A percentile compares a stretch with the other conserved stretches of the same genome.
Evolutionary conservation across 2,329 filamentous ascomycete genomes (phyloP).

Genomic region (Chrysoporthe austroafricana): DNA sequence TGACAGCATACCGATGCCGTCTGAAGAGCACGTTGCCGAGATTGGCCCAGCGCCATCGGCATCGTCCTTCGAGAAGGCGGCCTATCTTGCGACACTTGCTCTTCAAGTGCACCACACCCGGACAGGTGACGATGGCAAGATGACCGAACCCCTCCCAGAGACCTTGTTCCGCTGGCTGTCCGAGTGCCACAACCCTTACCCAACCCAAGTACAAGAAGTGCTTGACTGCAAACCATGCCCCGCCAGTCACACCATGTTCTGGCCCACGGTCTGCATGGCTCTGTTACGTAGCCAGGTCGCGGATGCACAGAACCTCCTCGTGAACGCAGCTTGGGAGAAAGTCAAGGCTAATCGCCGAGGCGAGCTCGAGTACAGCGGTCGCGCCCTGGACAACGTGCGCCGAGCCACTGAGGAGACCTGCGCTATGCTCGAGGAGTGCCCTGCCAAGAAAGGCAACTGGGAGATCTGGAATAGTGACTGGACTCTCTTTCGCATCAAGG

Average conservation of each 20-base stretch:
- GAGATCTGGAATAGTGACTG: slow-evolving; percentile 81
- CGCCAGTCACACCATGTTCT: slow-evolving; percentile 77
- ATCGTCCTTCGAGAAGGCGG: slow-evolving; percentile 72
- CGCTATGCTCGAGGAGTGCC: slow-evolving; percentile 73
- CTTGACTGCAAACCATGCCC: slow-evolving; percentile 70
- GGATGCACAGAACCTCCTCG: slow-evolving; percentile 69
- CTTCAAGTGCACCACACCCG: slow-evolving; percentile 76
- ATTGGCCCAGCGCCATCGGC: slow-evolving; percentile 68
- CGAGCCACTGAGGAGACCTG: slow-evolving; percentile 71
- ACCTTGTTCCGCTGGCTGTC: slow-evolving; percentile 84
- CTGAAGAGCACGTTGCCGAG: slow-evolving; percentile 59
- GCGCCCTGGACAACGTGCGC: slow-evolving; percentile 78
- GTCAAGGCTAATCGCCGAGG: slow-evolving; percentile 70
- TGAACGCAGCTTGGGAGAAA: slow-evolving; percentile 76
- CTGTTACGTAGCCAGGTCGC: slow-evolving; percentile 75
- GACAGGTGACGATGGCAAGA: slow-evolving; percentile 42
- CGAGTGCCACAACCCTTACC: slow-evolving; percentile 72
- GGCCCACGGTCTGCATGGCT: slow-evolving; percentile 78
- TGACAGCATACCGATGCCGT: slow-evolving; percentile 51
- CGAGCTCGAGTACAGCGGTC: slow-evolving; percentile 71
- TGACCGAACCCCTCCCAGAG: slow-evolving; percentile 66
- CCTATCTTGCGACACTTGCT: slow-evolving; percentile 76
- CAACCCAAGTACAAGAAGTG: slow-evolving; percentile 68
- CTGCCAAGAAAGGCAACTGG: slow-evolving; percentile 74
- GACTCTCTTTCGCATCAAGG: slow-evolving; percentile 79